phyloP scores from a whole-genome alignment of 2,329 filamentous ascomycete species.

The Zymoseptoria tritici region DNA sequence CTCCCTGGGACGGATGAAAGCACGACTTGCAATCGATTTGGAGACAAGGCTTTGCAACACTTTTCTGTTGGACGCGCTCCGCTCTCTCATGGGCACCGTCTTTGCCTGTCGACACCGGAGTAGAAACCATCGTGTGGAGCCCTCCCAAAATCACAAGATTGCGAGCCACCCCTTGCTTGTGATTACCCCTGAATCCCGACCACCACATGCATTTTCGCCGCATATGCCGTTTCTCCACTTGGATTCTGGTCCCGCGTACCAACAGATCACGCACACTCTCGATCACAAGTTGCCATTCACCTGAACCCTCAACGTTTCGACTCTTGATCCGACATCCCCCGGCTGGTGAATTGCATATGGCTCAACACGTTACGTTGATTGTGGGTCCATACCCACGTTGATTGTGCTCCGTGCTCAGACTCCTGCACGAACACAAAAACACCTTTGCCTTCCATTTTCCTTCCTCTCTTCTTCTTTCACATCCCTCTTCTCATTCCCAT shows the following conservation, averaged over 20 bases:
- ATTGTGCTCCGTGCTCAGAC: background rate
- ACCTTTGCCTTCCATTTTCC: background rate
- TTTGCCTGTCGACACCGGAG: too few species aligned
- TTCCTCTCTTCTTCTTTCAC: background rate
- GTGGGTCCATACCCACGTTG: background rate
- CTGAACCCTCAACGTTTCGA: too few species aligned
- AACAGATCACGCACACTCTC: background rate
- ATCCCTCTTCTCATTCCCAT: background rate
- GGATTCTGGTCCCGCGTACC: background rate
- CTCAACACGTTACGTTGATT: background rate
- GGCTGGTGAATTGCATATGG: background rate
- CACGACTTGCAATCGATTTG: too few species aligned
- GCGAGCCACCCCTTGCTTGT: too few species aligned
- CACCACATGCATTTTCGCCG: too few species aligned
- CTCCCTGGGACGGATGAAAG: too few species aligned
- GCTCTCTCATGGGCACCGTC: too few species aligned
- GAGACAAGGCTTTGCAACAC: too few species aligned
- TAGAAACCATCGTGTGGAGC: too few species aligned
- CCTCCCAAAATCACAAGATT: background rate
- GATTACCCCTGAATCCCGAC: background rate
- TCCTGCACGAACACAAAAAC: background rate
- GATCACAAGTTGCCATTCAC: background rate
- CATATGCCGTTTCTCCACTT: too few species aligned
- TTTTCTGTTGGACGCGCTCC: too few species aligned
- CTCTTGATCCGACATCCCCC: background rate